Evolutionary conservation across 805 yeast genomes (phyloP), one percentile per base, ranked within the genome.

Genomic region (Blastobotrys americana): DNA sequence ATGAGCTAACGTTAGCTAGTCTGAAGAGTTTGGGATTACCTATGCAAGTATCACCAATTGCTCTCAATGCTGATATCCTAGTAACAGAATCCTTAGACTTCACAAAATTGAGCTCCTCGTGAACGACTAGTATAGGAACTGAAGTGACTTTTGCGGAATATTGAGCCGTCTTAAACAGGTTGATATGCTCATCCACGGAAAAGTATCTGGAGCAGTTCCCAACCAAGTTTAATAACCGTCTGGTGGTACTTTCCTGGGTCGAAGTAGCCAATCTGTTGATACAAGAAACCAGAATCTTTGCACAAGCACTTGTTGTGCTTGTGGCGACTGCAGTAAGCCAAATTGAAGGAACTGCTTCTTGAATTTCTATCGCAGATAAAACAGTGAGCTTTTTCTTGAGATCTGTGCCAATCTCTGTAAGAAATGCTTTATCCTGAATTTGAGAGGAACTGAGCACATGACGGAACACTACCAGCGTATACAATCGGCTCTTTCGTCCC

Each of bases 1-100:
- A 63, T 5, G 61, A 56, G 37, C 82, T 41, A 2, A 84, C 69
- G 2, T 74, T 72, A 4, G 71, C 76, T 3, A 79, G 72, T 52
- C 79, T 65, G 54, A 83, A 85, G n/a, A 84, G 58, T 47, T 73
- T 77, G 0, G 93, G 82, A 55, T 81, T 79, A 1, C 77, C 62
- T 0, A 75, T 68, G 44, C 90, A 82, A 23, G 85, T 65, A 34
- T 65, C 67, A 3, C 85, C 65, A 25, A 85, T 54, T 52, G 77
- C 80, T 46, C 71, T 72, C 3, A 84, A 63, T 0, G 88, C 80
- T 9, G 71, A 65, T 43, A 72, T 66, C 53, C 77, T 67, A 5
- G 78, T 56, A n/a, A 59, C 51, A 4, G 54, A 48, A 10, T 64
- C 63, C 0, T 51, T 47, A 1, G 55, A 54, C 6, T 65, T 67